Evolutionary conservation across 1,284 basidiomycete species (phyloP).

Genomic region (Ganoderma sinense): DNA sequence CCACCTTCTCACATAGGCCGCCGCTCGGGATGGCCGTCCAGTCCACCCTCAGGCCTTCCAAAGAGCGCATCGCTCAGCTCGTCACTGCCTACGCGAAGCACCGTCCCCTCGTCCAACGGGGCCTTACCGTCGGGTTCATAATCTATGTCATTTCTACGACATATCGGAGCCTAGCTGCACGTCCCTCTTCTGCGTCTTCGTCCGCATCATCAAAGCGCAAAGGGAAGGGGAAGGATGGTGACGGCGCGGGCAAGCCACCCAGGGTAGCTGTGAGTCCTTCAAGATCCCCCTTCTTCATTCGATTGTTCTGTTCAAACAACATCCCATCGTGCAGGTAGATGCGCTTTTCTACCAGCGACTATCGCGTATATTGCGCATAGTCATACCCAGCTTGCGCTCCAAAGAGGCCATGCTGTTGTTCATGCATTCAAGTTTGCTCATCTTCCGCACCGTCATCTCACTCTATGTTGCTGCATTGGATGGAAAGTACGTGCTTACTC

Average conservation of each 20-base stretch:
- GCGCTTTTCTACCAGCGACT: slow-evolving; percentile 90
- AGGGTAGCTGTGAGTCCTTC: slow-evolving; percentile 68
- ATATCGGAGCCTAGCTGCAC: slow-evolving; percentile 58
- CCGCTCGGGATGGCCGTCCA: slow-evolving; percentile 37
- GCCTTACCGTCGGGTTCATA: slow-evolving; percentile 70
- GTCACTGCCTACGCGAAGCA: slow-evolving; percentile 64
- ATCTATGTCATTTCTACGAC: slow-evolving; percentile 68
- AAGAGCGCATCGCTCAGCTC: slow-evolving; percentile 48
- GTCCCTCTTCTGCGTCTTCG: slow-evolving; percentile 38
- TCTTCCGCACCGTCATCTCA: slow-evolving; percentile 90
- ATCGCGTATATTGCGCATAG: slow-evolving; percentile 82
- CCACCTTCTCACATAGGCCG: not conserved
- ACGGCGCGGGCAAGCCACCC: slow-evolving; percentile 51
- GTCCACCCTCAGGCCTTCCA: slow-evolving; percentile 37
- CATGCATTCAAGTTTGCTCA: slow-evolving; percentile 88
- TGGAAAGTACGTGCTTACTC: slow-evolving; percentile 73
- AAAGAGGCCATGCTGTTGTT: slow-evolving; percentile 89
- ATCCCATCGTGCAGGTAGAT: slow-evolving; percentile 68
- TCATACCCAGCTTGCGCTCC: slow-evolving; percentile 86
- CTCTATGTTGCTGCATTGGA: slow-evolving; percentile 97
- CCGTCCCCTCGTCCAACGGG: slow-evolving; percentile 73
- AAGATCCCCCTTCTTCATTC: slow-evolving; percentile 10
- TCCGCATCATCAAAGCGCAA: slow-evolving; percentile 39
- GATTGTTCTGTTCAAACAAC: not conserved
- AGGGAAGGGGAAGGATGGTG: slow-evolving; percentile 50